Evolutionary conservation across 345 rosid species (phyloP), one percentile per base, ranked within the genome.

Genomic region (Gossypium bickii): DNA sequence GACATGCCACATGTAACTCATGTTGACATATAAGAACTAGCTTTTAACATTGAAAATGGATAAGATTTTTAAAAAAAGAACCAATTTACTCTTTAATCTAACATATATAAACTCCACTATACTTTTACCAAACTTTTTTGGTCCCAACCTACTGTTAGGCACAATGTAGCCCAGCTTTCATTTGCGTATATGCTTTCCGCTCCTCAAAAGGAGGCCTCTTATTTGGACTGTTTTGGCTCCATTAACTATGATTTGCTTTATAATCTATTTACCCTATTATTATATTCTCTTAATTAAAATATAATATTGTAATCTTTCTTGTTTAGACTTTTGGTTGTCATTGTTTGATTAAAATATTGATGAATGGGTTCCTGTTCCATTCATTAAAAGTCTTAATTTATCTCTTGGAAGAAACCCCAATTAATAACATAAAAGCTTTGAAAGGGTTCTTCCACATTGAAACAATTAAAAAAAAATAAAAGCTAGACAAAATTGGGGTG

Each of bases 171-270:
- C 20, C 34, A 55, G 10, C 34, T 16, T 22, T 43, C 75, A 60
- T 45, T 34, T 34, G 41, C 59, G 74, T 60, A 57, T 74, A 44
- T 66, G 73, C 76, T 77, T 22, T 75, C 68, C 44, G 44, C 51
- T 45, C 49, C 68, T 56, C 53, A 17, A 70, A 71, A 74, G 53
- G 11, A 52, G 67, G 43, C 69, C 74, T 67, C 70, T 45, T 48
- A 47, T 76, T 76, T 78, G 70, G 78, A 73, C 65, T 55, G 51
- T 62, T 72, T 78, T 59, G 70, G 79, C 77, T 78, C 78, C 76
- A 72, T 53, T 76, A 62, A 76, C 65, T 47, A 69, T 77, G 70
- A 75, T 74, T 74, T 73, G 76, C 78, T 82, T 81, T 78, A 73
- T 68, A 69, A 73, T 73, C 34, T 63, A 56, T 73, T 29, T 22